Conservation (phyloP, 2,329 filamentous ascomycete species). For the Lomentospora prolificans region DNA sequence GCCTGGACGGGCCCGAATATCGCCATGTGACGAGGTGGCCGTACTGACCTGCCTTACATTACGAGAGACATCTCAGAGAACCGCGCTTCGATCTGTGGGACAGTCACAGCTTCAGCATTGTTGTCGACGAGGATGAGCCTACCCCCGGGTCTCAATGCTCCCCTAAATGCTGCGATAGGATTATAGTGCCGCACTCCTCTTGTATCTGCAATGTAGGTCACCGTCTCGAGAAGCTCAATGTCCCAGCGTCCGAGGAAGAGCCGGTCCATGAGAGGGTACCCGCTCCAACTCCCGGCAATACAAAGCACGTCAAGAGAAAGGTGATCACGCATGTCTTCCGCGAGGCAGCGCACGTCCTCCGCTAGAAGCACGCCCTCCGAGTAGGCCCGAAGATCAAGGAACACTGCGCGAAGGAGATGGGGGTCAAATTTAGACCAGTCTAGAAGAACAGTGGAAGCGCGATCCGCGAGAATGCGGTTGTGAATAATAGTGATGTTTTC, state of each 20-base stretch:
- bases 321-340: neutral
- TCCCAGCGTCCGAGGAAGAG: neutral
- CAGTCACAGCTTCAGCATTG: neutral
- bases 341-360: neutral
- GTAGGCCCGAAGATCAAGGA: constrained; percentile 1
- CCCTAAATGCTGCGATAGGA: neutral
- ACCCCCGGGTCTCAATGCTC: neutral
- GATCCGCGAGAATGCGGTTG: neutral
- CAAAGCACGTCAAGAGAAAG: constrained; percentile 2
- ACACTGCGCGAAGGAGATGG: constrained; percentile 3
- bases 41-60: neutral
- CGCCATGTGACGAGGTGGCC: no score
- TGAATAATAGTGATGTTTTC: neutral
- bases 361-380: neutral
- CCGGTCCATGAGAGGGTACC: neutral
- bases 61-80: neutral
- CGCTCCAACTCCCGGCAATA: neutral
- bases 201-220: neutral
- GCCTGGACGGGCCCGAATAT: no score
- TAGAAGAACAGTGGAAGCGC: neutral
- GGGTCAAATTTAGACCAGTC: neutral
- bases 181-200: neutral
- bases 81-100: neutral
- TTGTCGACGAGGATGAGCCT: neutral
- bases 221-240: neutral